phyloP scores from a whole-genome alignment of 495 filamentous ascomycete species.

The Astrothelium macrocarpum region DNA sequence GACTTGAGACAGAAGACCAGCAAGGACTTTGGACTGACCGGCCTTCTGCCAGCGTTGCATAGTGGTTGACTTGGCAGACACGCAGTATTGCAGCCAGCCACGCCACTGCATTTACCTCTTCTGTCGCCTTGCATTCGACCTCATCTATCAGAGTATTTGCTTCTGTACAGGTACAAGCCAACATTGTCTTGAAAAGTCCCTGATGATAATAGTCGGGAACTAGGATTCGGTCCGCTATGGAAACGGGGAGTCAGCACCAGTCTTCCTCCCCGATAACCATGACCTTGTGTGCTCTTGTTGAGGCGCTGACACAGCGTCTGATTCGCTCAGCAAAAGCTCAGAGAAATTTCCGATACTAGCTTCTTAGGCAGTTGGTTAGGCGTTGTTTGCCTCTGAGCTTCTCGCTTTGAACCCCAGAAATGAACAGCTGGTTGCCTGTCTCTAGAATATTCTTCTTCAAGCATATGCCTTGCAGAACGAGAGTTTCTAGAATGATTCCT shows the following conservation, averaged over 20 bases:
- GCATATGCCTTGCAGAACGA: not conserved
- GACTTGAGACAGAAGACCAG: not conserved
- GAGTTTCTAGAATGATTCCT: not conserved
- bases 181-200: slow-evolving; percentile 3
- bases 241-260: not conserved
- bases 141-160: not conserved
- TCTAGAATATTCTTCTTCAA: slow-evolving; percentile 1
- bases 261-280: not conserved
- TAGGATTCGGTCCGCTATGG: not conserved
- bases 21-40: not conserved
- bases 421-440: not conserved
- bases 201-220: not conserved
- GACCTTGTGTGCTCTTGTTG: not conserved
- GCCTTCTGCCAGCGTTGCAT: not conserved
- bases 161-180: not conserved
- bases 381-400: not conserved
- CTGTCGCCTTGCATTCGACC: not conserved
- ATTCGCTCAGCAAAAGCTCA: not conserved
- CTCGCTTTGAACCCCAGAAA: not conserved
- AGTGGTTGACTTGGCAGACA: not conserved
- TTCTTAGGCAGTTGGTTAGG: not conserved
- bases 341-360: not conserved
- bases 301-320: not conserved
- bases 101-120: not conserved
- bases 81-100: not conserved